Conservation (phyloP, 768 basidiomycete species). For the Termitomyces sp. region DNA sequence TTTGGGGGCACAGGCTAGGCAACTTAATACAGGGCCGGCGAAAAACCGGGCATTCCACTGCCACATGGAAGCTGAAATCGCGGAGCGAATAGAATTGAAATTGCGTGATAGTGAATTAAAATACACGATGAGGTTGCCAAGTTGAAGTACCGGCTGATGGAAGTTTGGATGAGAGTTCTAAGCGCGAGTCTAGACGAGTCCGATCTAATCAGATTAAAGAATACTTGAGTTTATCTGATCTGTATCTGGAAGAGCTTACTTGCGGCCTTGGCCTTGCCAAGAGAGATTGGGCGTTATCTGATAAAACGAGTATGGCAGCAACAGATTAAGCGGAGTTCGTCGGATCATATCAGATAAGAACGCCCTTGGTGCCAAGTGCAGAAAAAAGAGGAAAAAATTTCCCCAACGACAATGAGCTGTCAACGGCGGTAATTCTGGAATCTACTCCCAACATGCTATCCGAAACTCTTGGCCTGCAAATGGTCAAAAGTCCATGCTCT, state of each 20-base stretch:
- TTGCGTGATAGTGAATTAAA: conserved; percentile 3
- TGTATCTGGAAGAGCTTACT: not conserved
- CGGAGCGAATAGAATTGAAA: not conserved
- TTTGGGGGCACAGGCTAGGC: not conserved
- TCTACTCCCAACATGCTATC: not conserved
- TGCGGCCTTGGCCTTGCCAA: conserved; percentile 15
- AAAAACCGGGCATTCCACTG: conserved; percentile 15
- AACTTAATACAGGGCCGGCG: not conserved
- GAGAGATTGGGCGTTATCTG: not conserved
- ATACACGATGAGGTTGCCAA: not conserved
- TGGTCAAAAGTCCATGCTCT: conserved; percentile 1
- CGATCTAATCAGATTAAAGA: conserved; percentile 23
- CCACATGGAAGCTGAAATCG: not conserved
- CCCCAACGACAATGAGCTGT: not conserved
- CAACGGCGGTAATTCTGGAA: not conserved
- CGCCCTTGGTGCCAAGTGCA: conserved; percentile 13
- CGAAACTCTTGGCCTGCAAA: not conserved
- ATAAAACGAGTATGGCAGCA: not conserved
- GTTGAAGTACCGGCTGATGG: not conserved
- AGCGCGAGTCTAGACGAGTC: too few species aligned
- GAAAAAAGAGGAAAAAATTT: not conserved
- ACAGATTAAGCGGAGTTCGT: not conserved
- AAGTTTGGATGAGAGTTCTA: too few species aligned
- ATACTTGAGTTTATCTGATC: conserved; percentile 21
- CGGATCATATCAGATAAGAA: conserved; percentile 30